These are phyloP conservation scores for Hypoxylon perforatum DNA, from an alignment of 495 filamentous ascomycete species.

Conservation along the genomic window DNA sequence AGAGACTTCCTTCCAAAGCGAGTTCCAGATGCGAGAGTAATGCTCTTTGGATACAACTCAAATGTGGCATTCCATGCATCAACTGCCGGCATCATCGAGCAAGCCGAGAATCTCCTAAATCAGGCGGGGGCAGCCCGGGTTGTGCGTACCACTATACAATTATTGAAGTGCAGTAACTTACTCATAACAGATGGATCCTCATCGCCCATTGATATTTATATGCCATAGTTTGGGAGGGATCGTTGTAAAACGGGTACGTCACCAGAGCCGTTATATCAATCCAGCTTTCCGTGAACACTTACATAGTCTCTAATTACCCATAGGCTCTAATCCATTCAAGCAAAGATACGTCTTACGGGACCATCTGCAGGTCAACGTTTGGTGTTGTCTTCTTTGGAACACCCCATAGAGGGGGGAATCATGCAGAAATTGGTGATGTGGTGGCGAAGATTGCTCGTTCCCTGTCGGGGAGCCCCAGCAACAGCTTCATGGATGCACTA, in stretches of 20 bases:
- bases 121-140: slow-evolving; percentile 20
- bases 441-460: slow-evolving; percentile 40
- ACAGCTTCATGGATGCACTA: slow-evolving; percentile 42
- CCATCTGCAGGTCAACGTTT: slow-evolving; percentile 42
- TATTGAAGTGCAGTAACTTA: neutral
- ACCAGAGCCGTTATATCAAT: neutral
- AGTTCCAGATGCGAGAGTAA: slow-evolving; percentile 47
- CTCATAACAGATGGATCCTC: neutral
- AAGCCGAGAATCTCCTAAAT: slow-evolving; percentile 47
- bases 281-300: neutral
- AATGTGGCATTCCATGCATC: slow-evolving; percentile 46
- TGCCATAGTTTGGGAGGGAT: slow-evolving; percentile 43
- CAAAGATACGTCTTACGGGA: slow-evolving; percentile 27
- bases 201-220: slow-evolving; percentile 40
- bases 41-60: slow-evolving; percentile 54
- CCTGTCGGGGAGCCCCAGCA: slow-evolving; percentile 36
- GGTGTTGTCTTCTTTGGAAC: slow-evolving; percentile 42
- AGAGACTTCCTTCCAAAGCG: slow-evolving; percentile 50
- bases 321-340: slow-evolving; percentile 39
- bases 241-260: slow-evolving; percentile 37
- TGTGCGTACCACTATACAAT: neutral
- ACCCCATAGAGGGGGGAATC: slow-evolving; percentile 34
- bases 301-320: slow-evolving; percentile 2
- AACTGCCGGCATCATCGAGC: slow-evolving; percentile 46
- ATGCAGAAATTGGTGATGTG: slow-evolving; percentile 38